Base-by-base conservation (phyloP, 768 basidiomycete species). In the Boletus rubescentipes region DNA sequence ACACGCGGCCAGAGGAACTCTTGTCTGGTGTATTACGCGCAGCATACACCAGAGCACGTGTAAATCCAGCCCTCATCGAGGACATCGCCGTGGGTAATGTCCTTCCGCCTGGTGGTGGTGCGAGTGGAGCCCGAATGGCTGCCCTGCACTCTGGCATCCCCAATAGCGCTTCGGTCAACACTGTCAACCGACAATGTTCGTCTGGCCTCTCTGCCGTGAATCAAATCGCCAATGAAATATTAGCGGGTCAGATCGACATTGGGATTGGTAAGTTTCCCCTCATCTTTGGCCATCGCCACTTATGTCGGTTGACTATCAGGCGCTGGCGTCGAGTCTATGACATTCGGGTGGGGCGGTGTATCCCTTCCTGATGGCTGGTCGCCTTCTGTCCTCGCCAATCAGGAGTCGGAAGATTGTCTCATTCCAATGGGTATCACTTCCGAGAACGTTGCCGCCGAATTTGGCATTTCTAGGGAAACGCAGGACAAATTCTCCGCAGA, bases 371-470 rank as follows among this genome's bases (percentile, higher is more conserved):
- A 82, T 47, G 75, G 72, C 46, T 85, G 78, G 71, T 86, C 88
- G 3, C 84, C 89, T 21, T 77, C 79, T 43, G 76, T 94, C 42
- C 78, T 89, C 55, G 61, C 76, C 32, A 84, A 79, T 71, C 73
- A 83, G 61, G 85, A 89, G 60, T 82, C 92, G 3, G 81, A 81
- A 53, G 92, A 94, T 73, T 93, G 91, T 67, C 77, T 89, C 26
- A 75, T 91, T 53, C 91, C 91, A 40, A 93, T 93, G 91, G 94
- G 93, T 34, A 86, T 94, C 75, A 94, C 94, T 18, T 92, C 89
- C n/a, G 93, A 95, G 76, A 93, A 93, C 68, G 91, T 94, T 59
- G 91, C 93, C 12, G 68, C 77, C 45, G 84, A 92, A 51, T 95
- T 80, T 71, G 75, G 77, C 54, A 83, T 96, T 67, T 76, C 86